Percentiles rank a stretch among this genome's conserved stretches.
These are phyloP conservation scores for Neofusicoccum ribis DNA, from an alignment of 2,329 filamentous ascomycete genomes.

Conservation along the genomic window DNA sequence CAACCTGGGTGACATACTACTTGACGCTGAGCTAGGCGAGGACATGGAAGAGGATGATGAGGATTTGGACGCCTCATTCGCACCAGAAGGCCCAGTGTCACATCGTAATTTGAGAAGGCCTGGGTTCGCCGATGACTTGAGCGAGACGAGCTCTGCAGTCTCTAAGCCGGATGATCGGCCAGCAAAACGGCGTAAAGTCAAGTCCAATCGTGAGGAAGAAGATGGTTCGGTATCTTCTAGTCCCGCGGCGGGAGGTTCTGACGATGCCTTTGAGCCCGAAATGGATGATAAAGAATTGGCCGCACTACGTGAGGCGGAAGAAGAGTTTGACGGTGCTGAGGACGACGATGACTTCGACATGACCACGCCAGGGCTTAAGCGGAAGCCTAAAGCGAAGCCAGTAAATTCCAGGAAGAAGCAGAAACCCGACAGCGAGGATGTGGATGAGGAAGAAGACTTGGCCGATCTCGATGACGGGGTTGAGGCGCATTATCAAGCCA, in stretches of 20 bases:
- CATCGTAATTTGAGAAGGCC: conserved; percentile 52
- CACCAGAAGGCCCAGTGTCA: conserved; percentile 36
- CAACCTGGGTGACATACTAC: conserved; percentile 72
- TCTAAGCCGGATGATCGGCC: conserved; percentile 22
- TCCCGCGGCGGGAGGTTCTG: conserved; percentile 36
- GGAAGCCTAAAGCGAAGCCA: conserved; percentile 35
- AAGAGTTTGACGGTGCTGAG: conserved; percentile 33
- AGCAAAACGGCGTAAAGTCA: conserved; percentile 31
- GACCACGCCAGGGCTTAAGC: conserved; percentile 40
- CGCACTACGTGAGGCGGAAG: conserved; percentile 40
- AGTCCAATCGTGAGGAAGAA: conserved; percentile 7
- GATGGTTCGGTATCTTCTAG: conserved; percentile 22
- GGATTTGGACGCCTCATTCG: conserved; percentile 30
- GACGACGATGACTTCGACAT: conserved; percentile 42
- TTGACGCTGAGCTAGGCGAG: conserved; percentile 75
- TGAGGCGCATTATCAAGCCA: conserved; percentile 73
- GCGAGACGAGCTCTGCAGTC: not conserved
- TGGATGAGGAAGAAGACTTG: conserved; percentile 47
- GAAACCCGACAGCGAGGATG: conserved; percentile 25
- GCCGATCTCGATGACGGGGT: conserved; percentile 83
- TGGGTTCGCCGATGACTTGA: conserved; percentile 41
- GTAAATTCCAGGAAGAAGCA: conserved; percentile 25
- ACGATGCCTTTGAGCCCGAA: conserved; percentile 44
- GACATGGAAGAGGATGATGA: conserved; percentile 46
- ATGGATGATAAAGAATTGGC: conserved; percentile 42